Conservation (phyloP, 2,329 filamentous ascomycete species). For the Diplodia sapinea region DNA sequence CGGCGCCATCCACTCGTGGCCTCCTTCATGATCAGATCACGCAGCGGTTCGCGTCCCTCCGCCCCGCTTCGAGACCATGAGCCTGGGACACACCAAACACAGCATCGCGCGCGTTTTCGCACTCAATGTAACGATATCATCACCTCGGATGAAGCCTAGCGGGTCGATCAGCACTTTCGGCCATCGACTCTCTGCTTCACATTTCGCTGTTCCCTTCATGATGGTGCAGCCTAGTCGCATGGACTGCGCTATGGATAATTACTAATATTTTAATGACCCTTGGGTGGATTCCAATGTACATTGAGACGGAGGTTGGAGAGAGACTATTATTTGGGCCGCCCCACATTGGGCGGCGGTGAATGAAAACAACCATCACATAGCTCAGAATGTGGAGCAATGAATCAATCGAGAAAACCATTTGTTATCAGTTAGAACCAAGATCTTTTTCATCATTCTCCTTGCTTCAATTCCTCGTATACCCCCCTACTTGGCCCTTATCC, state of each 20-base stretch:
- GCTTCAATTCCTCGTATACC: background rate
- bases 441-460: background rate
- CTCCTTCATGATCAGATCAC: conserved; percentile 2
- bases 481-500: background rate
- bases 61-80: background rate
- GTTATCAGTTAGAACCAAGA: background rate
- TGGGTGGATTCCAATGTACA: conserved; percentile 20
- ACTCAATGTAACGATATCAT: conserved; percentile 25
- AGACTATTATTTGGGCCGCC: conserved; percentile 5
- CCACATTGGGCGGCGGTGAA: conserved; percentile 9
- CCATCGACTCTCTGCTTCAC: conserved; percentile 5
- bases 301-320: conserved; percentile 8
- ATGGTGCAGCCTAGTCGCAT: conserved; percentile 22
- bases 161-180: background rate
- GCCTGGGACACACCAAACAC: conserved; percentile 9
- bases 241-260: conserved; percentile 26
- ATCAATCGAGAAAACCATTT: conserved; percentile 4
- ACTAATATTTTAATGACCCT: conserved; percentile 27
- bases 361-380: conserved; percentile 9
- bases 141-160: conserved; percentile 9
- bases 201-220: conserved; percentile 24
- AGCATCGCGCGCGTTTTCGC: conserved; percentile 19
- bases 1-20: conserved; percentile 1
- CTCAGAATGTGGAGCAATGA: conserved; percentile 11
- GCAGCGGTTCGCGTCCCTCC: conserved; percentile 13